Percentiles rank a stretch among this genome's conserved stretches.
These are phyloP conservation scores for Rubroboletus satanas DNA, from an alignment of 768 basidiomycete genomes.

Conservation along the genomic window DNA sequence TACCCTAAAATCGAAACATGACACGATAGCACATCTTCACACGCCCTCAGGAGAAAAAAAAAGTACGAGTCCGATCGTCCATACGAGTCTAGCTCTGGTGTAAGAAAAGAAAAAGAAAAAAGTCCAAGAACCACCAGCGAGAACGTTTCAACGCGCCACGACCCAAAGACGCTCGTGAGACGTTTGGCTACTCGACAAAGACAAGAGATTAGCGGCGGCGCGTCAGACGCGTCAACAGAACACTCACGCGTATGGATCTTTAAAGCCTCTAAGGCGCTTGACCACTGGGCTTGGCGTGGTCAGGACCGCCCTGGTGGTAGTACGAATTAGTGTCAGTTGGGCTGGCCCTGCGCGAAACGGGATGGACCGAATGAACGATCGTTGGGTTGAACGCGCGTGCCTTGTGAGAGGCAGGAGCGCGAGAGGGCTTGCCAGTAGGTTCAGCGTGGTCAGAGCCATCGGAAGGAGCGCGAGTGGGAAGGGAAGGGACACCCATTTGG, in stretches of 20 bases:
- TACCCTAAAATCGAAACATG: not conserved
- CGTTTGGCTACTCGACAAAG: not conserved
- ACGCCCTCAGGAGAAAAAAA: not conserved
- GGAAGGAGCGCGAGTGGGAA: not conserved
- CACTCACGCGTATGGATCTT: not conserved
- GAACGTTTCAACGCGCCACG: not conserved
- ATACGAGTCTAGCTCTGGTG: not conserved
- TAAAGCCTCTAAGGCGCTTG: not conserved
- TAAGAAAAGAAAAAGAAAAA: not conserved
- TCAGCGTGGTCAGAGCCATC: not conserved
- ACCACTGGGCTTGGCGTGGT: not conserved
- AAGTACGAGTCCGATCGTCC: not conserved
- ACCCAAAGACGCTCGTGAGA: not conserved
- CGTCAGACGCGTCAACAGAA: not conserved
- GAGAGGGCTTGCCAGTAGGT: not conserved
- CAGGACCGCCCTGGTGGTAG: not conserved
- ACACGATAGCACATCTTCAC: not conserved
- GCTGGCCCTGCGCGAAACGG: not conserved
- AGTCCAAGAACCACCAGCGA: not conserved
- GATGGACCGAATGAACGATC: not conserved
- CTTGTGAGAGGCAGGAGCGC: not conserved
- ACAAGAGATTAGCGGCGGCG: not conserved
- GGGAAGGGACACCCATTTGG: not conserved
- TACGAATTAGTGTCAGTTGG: not conserved
- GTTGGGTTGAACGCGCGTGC: not conserved